Evolutionary conservation across 2,329 filamentous ascomycete species (phyloP).

Genomic region (Calonectria ilicicola): DNA sequence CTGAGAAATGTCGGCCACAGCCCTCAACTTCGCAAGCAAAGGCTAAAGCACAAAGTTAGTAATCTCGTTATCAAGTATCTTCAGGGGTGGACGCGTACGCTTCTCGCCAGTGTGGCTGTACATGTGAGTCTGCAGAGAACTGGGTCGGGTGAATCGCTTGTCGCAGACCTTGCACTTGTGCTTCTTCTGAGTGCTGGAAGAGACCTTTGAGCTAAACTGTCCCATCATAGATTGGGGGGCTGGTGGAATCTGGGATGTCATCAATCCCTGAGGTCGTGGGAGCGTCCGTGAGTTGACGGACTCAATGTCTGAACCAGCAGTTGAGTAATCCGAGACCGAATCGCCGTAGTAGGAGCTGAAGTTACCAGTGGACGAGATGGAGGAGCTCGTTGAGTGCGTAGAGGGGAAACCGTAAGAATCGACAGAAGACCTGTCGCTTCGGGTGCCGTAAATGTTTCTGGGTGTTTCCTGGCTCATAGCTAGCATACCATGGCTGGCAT

Average conservation of each 20-base stretch:
- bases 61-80: background rate
- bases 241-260: slow-evolving; percentile 75
- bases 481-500: slow-evolving; percentile 94
- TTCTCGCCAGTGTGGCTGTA: slow-evolving; percentile 99
- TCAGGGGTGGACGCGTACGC: slow-evolving; percentile 71
- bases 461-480: slow-evolving; percentile 96
- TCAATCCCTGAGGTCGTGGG: slow-evolving; percentile 77
- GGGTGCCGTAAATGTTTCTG: slow-evolving; percentile 85
- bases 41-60: slow-evolving; percentile 63
- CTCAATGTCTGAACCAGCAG: slow-evolving; percentile 87
- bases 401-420: slow-evolving; percentile 95
- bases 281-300: slow-evolving; percentile 84
- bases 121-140: slow-evolving; percentile 96
- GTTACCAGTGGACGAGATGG: slow-evolving; percentile 85
- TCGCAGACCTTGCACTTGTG: slow-evolving; percentile 99
- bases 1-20: slow-evolving; percentile 95
- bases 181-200: slow-evolving; percentile 97
- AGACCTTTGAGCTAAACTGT: slow-evolving; percentile 96
- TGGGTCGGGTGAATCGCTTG: slow-evolving; percentile 95
- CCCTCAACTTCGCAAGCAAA: slow-evolving; percentile 95
- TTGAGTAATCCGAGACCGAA: slow-evolving; percentile 94
- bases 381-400: slow-evolving; percentile 86
- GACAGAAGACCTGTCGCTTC: slow-evolving; percentile 75
- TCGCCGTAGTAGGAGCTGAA: slow-evolving; percentile 88
- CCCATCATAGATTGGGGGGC: slow-evolving; percentile 98